A percentile compares a stretch with the other conserved stretches of the same genome.
Conservation (phyloP, 306 rosid species). For the Amphicarpaea edgeworthii region DNA sequence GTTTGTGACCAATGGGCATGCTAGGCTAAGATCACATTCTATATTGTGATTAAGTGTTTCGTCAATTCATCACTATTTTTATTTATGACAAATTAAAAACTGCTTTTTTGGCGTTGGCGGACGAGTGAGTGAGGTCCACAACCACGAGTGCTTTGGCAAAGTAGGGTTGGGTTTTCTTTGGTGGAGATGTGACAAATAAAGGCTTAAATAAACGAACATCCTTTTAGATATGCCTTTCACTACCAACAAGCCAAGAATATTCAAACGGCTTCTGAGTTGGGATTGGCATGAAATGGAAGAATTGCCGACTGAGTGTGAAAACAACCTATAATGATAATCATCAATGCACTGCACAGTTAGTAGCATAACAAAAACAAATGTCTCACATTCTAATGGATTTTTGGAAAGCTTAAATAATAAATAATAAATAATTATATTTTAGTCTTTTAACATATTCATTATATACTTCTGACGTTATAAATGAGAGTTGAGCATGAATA, state of each 20-base stretch:
- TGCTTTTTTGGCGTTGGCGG: slow-evolving; percentile 52
- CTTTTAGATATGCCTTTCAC: slow-evolving; percentile 22
- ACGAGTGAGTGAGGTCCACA: slow-evolving; percentile 51
- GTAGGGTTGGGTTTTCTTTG: slow-evolving; percentile 61
- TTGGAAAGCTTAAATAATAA: not conserved
- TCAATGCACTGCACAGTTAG: not conserved
- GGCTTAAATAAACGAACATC: slow-evolving; percentile 14
- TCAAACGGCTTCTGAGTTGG: slow-evolving; percentile 33
- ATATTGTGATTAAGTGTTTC: slow-evolving; percentile 24
- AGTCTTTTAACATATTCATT: not conserved
- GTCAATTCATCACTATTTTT: slow-evolving; percentile 28
- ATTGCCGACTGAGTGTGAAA: slow-evolving; percentile 7
- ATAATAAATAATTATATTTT: not conserved
- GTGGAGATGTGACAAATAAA: slow-evolving; percentile 57
- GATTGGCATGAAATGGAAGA: not conserved
- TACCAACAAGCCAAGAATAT: slow-evolving; percentile 38
- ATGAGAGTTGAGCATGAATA: not conserved
- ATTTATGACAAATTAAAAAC: not conserved
- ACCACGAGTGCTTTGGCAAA: slow-evolving; percentile 39
- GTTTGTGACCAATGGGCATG: slow-evolving; percentile 29
- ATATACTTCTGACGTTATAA: not conserved
- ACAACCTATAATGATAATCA: not conserved
- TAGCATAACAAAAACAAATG: not conserved
- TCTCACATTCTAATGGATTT: not conserved
- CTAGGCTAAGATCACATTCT: slow-evolving; percentile 10